Evolutionary conservation across 306 rosid genomes (phyloP), one percentile per base, ranked within the genome.

Genomic region (Begonia fuchsioides): DNA sequence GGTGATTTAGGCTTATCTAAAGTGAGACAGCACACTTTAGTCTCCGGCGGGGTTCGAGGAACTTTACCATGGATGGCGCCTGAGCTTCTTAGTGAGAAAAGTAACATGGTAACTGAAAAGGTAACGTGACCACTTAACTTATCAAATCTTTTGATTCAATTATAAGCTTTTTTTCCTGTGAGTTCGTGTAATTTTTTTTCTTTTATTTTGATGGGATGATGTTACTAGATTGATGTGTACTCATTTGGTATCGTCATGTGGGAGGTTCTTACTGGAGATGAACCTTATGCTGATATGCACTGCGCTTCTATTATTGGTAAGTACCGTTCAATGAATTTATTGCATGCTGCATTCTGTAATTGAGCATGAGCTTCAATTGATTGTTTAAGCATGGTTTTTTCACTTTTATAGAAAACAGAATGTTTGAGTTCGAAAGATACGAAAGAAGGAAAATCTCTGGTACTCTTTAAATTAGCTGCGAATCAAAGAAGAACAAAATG

Each of bases 1-100:
- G 95, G 86, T 41, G 95, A 86, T 68, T 81, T 86, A 76, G 95
- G 95, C 54, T 76, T 86, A 77, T 86, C 95, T 47, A 86, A 86
- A 74, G 81, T 86, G 51, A 86, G 81, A 61, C 63, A 85, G 55
- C 81, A 81, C 60, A 86, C 95, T 53, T 68, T 86, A 61, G 95
- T 86, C 56, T 75, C 95, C 16, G 95, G 75, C 62, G 95, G 95
- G 44, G 93, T 86, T 50, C 65, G 95, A 43, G 95, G 95, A 13
- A 86, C 95, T 44, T 79, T 86, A 10, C 95, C 95, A 39, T 86
- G 95, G 95, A 86, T 86, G 95, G 95, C 95, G 51, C 93, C 95
- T 43, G 95, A 81, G 54, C 71, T 86, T 35, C 82, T 86, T 55
- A 86, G 79, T 61, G 95, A 93, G 52, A 72, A 88, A 67, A 86